A percentile compares a stretch with the other conserved stretches of the same genome.
Conservation (phyloP, 2,329 filamentous ascomycete genomes). For the Botrytis galanthina region DNA sequence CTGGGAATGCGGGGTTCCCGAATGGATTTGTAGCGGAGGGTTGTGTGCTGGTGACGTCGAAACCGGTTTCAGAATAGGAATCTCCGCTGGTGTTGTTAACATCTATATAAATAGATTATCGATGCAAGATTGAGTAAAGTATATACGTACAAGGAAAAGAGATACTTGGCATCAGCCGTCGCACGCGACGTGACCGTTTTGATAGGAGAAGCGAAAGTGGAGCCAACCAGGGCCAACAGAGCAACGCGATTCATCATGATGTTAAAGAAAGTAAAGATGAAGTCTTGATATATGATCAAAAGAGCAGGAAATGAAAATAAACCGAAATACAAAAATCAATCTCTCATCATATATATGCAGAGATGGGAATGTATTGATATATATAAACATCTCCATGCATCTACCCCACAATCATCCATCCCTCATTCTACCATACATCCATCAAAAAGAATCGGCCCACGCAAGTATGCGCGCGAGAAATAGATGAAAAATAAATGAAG, state of each 20-base stretch:
- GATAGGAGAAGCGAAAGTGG: constrained; percentile 14
- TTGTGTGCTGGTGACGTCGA: constrained; percentile 35
- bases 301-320: background rate
- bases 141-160: constrained; percentile 13
- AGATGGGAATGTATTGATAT: background rate
- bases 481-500: background rate
- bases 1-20: constrained; percentile 40
- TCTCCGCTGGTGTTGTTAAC: constrained; percentile 34
- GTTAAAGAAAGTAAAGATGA: background rate
- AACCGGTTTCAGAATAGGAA: constrained; percentile 39
- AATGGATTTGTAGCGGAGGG: constrained; percentile 37
- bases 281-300: background rate
- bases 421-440: too few relatives aligned
- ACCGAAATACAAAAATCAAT: background rate
- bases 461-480: background rate
- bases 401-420: background rate
- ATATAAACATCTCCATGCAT: background rate
- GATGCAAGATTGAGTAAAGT: background rate
- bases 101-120: too few relatives aligned
- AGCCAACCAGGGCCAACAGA: constrained; percentile 16
- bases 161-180: constrained; percentile 7
- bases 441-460: too few relatives aligned
- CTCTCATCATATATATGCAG: background rate
- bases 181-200: background rate
- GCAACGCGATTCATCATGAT: background rate